These are phyloP conservation scores for Inga laurina DNA, from an alignment of 306 rosid genomes.

Conservation along the genomic window DNA sequence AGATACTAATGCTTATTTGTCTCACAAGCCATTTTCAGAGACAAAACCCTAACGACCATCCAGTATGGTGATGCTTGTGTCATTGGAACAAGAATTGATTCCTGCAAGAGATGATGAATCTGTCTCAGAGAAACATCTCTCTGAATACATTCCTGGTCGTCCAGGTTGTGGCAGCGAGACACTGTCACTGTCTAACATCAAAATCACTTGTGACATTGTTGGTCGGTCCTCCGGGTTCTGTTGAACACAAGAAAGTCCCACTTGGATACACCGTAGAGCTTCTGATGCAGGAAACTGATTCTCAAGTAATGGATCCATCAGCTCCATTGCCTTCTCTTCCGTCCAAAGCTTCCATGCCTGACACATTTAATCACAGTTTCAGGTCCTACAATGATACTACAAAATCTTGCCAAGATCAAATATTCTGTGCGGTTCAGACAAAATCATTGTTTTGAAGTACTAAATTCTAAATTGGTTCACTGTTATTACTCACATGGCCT, in stretches of 20 bases:
- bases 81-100: not conserved
- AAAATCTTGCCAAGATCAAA: not conserved
- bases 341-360: slow-evolving; percentile 59
- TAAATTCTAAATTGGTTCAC: not conserved
- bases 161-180: slow-evolving; percentile 40
- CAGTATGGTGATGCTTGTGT: not conserved
- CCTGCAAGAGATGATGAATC: slow-evolving; percentile 4
- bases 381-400: not conserved
- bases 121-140: slow-evolving; percentile 8
- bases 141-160: slow-evolving; percentile 24
- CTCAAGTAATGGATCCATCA: slow-evolving; percentile 42
- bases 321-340: slow-evolving; percentile 47
- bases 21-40: not conserved
- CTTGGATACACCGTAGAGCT: slow-evolving; percentile 49
- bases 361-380: not conserved
- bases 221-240: slow-evolving; percentile 59
- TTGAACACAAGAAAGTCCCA: slow-evolving; percentile 58
- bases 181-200: slow-evolving; percentile 48
- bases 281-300: slow-evolving; percentile 4
- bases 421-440: not conserved
- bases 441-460: not conserved
- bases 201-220: slow-evolving; percentile 49
- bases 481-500: not conserved
- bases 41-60: not conserved
- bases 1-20: not conserved